A percentile compares a stretch with the other conserved stretches of the same genome.
These are phyloP conservation scores for Fusarium brachygibbosum DNA, from an alignment of 2,329 filamentous ascomycete species.

Conservation along the genomic window DNA sequence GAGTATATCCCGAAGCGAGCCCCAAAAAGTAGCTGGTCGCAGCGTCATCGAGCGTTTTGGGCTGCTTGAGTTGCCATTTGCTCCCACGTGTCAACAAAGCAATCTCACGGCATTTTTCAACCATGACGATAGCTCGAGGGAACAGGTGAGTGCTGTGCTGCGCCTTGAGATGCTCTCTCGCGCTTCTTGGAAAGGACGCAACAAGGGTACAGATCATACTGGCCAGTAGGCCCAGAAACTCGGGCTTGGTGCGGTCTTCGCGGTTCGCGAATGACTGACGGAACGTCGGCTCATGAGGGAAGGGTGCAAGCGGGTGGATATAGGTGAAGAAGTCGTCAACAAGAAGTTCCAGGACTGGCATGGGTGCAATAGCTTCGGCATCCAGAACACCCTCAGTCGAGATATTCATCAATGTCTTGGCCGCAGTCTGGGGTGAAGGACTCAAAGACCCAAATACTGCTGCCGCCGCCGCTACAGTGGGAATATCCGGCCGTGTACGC, in stretches of 20 bases:
- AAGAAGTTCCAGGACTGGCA: constrained; percentile 75
- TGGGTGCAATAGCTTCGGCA: constrained; percentile 78
- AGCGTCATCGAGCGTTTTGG: constrained; percentile 66
- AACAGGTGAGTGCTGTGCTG: constrained; percentile 75
- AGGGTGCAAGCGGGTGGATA: constrained; percentile 81
- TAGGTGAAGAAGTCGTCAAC: constrained; percentile 89
- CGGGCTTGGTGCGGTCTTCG: constrained; percentile 74
- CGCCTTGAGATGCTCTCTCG: constrained; percentile 75
- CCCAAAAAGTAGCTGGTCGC: constrained; percentile 83
- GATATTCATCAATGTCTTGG: constrained; percentile 64
- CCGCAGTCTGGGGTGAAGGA: constrained; percentile 61
- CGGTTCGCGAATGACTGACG: constrained; percentile 75
- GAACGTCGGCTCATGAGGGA: constrained; percentile 84
- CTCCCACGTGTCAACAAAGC: constrained; percentile 76
- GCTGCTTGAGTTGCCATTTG: constrained; percentile 62
- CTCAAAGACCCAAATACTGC: constrained; percentile 50
- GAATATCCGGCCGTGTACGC: constrained; percentile 57
- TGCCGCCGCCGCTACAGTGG: constrained; percentile 27
- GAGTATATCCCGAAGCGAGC: constrained; percentile 74
- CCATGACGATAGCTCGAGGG: constrained; percentile 76
- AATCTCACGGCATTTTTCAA: constrained; percentile 78
- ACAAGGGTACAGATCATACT: constrained; percentile 82
- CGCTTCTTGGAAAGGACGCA: constrained; percentile 80
- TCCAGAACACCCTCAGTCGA: constrained; percentile 61
- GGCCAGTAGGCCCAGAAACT: constrained; percentile 78